Conservation (phyloP, 306 rosid genomes). For the Citrullus amarus region DNA sequence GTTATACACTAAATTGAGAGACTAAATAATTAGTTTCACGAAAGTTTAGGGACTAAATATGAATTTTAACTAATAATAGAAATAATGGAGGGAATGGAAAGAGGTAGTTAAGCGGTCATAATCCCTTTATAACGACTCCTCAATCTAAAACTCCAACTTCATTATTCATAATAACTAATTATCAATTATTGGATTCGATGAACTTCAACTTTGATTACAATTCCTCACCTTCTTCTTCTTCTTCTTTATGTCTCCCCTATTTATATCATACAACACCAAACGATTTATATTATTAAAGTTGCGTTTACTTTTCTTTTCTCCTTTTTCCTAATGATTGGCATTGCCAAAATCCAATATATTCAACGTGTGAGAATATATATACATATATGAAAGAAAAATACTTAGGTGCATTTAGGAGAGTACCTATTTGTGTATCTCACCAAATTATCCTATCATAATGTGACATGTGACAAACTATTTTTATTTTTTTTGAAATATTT, state of each 20-base stretch:
- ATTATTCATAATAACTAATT: neutral
- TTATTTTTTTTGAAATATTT: too few species aligned
- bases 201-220: neutral
- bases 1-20: too few species aligned
- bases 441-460: too few species aligned
- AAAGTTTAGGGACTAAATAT: too few species aligned
- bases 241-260: neutral
- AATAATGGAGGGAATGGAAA: neutral
- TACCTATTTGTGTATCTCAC: too few species aligned
- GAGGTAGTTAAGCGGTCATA: neutral
- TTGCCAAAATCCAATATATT: neutral
- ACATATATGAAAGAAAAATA: too few species aligned
- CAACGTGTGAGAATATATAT: neutral
- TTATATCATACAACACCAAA: neutral
- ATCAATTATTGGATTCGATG: neutral
- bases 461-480: too few species aligned
- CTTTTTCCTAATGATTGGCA: neutral
- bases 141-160: neutral
- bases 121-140: slow-evolving; percentile 3
- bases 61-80: too few species aligned
- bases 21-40: too few species aligned
- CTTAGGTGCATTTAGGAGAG: too few species aligned
- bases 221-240: neutral
- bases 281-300: neutral
- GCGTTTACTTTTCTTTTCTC: neutral